A percentile compares a stretch with the other conserved stretches of the same genome.
Evolutionary conservation across 176 grass and related monocot species (phyloP).

Genomic region (Cenchrus fungigraminus): DNA sequence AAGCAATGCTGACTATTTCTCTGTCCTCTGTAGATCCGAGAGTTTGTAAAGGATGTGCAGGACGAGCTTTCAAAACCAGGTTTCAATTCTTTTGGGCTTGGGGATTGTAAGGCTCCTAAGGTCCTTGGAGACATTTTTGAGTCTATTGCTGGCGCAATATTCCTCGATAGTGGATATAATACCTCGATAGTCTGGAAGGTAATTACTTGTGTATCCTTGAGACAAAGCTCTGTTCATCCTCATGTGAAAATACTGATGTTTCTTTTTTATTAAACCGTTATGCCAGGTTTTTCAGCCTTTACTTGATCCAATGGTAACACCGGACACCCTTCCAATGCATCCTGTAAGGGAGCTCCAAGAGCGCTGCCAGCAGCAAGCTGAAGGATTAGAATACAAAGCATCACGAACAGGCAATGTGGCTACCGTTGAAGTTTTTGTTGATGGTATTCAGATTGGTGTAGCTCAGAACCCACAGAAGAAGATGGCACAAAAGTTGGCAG

Average conservation of each 20-base stretch:
- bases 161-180: constrained; percentile 73
- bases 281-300: constrained; percentile 83
- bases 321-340: constrained; percentile 95
- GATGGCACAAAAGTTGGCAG: constrained; percentile 98
- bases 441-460: constrained; percentile 91
- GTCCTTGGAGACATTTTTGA: constrained; percentile 97
- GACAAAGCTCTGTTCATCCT: constrained; percentile 1
- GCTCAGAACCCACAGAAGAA: constrained; percentile 98
- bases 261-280: background rate
- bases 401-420: constrained; percentile 74
- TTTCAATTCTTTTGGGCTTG: constrained; percentile 97
- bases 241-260: background rate
- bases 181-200: constrained; percentile 90
- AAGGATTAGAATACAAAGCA: constrained; percentile 95
- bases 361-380: constrained; percentile 96
- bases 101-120: constrained; percentile 97
- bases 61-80: constrained; percentile 82
- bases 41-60: constrained; percentile 97
- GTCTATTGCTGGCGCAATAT: constrained; percentile 93
- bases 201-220: constrained; percentile 22
- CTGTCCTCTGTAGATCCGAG: constrained; percentile 73
- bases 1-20: constrained; percentile 42
- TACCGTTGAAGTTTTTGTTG: constrained; percentile 89
- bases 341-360: constrained; percentile 99
- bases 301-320: constrained; percentile 84